phyloP scores from a whole-genome alignment of 139 green algal species.

The Auxenochlorella protothecoides region DNA sequence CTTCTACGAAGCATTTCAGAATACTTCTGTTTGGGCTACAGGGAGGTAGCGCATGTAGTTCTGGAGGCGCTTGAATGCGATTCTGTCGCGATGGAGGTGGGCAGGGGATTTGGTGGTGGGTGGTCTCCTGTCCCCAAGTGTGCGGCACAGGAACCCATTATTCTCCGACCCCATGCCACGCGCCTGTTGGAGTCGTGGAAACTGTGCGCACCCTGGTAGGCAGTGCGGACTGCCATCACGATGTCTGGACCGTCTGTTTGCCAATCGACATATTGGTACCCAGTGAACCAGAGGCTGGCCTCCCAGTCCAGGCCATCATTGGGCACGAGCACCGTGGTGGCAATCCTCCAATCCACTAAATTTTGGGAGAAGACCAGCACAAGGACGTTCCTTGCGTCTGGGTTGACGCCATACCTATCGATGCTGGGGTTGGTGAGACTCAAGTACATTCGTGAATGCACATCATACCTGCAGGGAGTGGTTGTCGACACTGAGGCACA shows the following conservation, averaged over 20 bases:
- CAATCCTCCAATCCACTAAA: slow-evolving; percentile 4
- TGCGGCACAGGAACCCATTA: no score
- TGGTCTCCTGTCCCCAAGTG: no score
- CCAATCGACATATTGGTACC: slow-evolving; percentile 10
- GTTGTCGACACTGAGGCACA: no score
- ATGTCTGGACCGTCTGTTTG: slow-evolving; percentile 9
- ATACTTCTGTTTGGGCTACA: no score
- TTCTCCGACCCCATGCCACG: no score
- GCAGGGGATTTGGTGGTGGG: no score
- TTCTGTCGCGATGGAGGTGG: no score
- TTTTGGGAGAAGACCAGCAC: slow-evolving; percentile 6
- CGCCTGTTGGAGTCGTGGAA: slow-evolving; percentile 10
- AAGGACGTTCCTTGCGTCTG: slow-evolving; percentile 14
- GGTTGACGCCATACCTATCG: slow-evolving; percentile 7
- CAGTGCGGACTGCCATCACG: slow-evolving; percentile 7
- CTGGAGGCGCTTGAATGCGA: neutral
- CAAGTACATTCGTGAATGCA: neutral
- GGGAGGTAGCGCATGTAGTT: neutral
- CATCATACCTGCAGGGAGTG: neutral
- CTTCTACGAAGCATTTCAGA: no score
- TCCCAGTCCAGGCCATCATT: slow-evolving; percentile 16
- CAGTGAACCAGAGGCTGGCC: slow-evolving; percentile 6
- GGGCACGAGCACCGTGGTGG: slow-evolving; percentile 9
- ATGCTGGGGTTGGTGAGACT: slow-evolving; percentile 14
- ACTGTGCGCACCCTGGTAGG: slow-evolving; percentile 4